Conservation (phyloP, 2,329 filamentous ascomycete genomes). For the Annulohypoxylon truncatum region DNA sequence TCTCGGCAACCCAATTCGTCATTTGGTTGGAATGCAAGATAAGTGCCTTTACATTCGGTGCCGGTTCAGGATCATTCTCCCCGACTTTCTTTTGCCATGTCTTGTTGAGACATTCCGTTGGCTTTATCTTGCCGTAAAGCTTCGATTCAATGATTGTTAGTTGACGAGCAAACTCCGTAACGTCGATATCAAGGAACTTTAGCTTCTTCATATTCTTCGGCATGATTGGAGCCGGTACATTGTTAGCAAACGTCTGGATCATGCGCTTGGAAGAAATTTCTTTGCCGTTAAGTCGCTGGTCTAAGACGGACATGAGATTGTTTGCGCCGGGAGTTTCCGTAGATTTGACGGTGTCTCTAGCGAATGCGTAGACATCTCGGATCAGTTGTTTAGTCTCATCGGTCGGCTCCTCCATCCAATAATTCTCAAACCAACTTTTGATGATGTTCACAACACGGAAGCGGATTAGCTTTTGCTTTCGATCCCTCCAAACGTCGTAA, state of each 20-base stretch:
- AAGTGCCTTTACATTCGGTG: constrained; percentile 92
- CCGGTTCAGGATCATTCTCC: constrained; percentile 84
- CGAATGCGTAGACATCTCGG: constrained; percentile 89
- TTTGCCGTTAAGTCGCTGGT: constrained; percentile 88
- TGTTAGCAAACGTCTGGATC: constrained; percentile 85
- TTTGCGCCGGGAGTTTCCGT: constrained; percentile 91
- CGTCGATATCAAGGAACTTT: constrained; percentile 97
- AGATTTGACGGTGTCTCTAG: constrained; percentile 89
- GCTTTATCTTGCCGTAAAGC: constrained; percentile 94
- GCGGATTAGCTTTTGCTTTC: constrained; percentile 94
- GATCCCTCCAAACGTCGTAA: constrained; percentile 88
- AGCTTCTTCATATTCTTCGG: constrained; percentile 99
- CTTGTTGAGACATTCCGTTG: constrained; percentile 96
- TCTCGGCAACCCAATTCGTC: constrained; percentile 99
- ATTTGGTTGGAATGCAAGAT: constrained; percentile 98
- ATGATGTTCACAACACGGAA: constrained; percentile 98
- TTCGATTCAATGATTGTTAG: constrained; percentile 96
- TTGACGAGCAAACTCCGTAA: constrained; percentile 95
- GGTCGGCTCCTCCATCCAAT: constrained; percentile 96
- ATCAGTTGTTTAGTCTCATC: constrained; percentile 87
- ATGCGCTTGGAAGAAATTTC: constrained; percentile 87
- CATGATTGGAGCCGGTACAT: constrained; percentile 87
- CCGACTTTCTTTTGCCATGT: constrained; percentile 97
- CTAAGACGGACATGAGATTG: constrained; percentile 85
- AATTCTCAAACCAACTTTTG: constrained; percentile 98